Conservation (phyloP, 2,329 filamentous ascomycete species). For the Stagonosporopsis tanaceti region DNA sequence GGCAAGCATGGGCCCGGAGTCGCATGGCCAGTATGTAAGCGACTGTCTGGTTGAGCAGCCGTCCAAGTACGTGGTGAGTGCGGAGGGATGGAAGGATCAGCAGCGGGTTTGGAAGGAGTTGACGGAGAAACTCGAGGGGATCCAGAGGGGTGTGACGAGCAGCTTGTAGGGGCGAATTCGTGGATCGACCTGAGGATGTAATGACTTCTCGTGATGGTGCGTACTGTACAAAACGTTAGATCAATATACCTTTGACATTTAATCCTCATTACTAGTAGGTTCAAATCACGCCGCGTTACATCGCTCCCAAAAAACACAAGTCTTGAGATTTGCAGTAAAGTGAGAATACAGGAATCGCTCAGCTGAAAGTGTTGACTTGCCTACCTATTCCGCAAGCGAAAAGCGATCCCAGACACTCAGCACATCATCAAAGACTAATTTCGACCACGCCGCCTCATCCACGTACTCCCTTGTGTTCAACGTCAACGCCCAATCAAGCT, state of each 20-base stretch:
- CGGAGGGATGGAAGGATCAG: conserved; percentile 49
- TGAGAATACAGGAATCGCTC: background rate
- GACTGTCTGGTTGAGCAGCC: conserved; percentile 42
- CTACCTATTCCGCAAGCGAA: background rate
- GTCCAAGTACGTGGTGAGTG: conserved; percentile 46
- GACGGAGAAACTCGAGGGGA: conserved; percentile 48
- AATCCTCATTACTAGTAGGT: background rate
- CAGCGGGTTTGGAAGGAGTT: conserved; percentile 53
- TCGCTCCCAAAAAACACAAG: no score
- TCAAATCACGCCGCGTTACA: background rate
- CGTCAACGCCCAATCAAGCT: conserved; percentile 14
- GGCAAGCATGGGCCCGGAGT: conserved; percentile 44
- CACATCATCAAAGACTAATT: conserved; percentile 2
- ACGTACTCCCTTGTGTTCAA: conserved; percentile 20
- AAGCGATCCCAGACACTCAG: conserved; percentile 5
- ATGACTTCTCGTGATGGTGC: no score
- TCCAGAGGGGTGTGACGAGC: conserved; percentile 41
- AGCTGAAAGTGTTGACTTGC: background rate
- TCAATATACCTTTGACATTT: background rate
- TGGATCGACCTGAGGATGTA: no score
- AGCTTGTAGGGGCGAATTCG: conserved; percentile 1
- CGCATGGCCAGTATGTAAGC: conserved; percentile 53
- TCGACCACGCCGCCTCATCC: conserved; percentile 7
- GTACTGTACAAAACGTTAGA: background rate
- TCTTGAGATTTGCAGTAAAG: no score